Evolutionary conservation across 768 basidiomycete genomes (phyloP).

Genomic region (Mycena rebaudengoi): DNA sequence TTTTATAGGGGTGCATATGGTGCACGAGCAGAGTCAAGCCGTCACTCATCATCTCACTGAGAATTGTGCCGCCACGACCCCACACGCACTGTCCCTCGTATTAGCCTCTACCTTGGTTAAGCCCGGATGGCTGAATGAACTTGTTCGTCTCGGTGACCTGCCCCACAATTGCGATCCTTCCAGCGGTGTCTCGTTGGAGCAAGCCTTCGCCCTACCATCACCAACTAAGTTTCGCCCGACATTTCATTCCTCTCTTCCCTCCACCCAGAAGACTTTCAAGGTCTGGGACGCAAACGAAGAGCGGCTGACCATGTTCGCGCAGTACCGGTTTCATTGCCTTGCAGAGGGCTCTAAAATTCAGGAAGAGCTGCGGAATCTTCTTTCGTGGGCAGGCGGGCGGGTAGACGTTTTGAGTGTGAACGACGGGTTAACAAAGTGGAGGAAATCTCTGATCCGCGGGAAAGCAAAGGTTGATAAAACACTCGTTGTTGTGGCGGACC

Average conservation of each 20-base stretch:
- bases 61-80: constrained; percentile 56
- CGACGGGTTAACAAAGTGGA: constrained; percentile 58
- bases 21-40: constrained; percentile 50
- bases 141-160: constrained; percentile 59
- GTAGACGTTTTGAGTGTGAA: constrained; percentile 69
- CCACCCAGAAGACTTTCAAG: constrained; percentile 57
- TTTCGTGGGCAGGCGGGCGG: constrained; percentile 65
- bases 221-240: constrained; percentile 65
- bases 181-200: constrained; percentile 55
- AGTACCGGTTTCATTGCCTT: constrained; percentile 66
- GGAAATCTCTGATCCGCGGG: constrained; percentile 59
- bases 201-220: constrained; percentile 57
- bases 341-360: constrained; percentile 64
- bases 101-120: constrained; percentile 67
- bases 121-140: constrained; percentile 71
- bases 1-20: constrained; percentile 62
- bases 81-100: constrained; percentile 66
- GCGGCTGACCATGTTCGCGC: constrained; percentile 60
- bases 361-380: constrained; percentile 58
- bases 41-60: constrained; percentile 74
- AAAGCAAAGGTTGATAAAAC: constrained; percentile 58
- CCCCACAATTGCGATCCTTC: constrained; percentile 42
- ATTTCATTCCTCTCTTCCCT: constrained; percentile 59
- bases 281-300: constrained; percentile 77
- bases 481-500: constrained; percentile 63